Conservation (phyloP, 768 basidiomycete genomes). For the Hygrophorus pudorinus region DNA sequence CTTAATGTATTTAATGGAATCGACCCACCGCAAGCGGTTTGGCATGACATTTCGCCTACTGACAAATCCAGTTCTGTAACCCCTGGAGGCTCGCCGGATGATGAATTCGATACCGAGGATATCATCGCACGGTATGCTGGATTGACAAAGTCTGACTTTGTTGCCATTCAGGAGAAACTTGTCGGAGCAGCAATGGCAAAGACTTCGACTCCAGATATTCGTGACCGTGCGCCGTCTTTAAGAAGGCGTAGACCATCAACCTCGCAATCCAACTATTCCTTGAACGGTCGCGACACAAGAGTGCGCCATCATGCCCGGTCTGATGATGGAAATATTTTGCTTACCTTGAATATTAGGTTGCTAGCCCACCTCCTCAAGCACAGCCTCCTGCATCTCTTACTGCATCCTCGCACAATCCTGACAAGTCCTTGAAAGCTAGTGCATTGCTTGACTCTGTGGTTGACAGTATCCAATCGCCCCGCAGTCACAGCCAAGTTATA, state of each 20-base stretch:
- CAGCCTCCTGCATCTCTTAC: constrained; percentile 29
- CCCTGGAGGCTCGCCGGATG: constrained; percentile 41
- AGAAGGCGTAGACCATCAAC: constrained; percentile 70
- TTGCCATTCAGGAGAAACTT: constrained; percentile 66
- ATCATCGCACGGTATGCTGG: constrained; percentile 57
- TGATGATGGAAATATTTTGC: constrained; percentile 6
- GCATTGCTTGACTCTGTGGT: constrained; percentile 60
- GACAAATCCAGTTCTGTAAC: constrained; percentile 39
- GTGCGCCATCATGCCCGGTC: constrained; percentile 12
- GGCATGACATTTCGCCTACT: constrained; percentile 51
- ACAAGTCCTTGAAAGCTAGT: constrained; percentile 49
- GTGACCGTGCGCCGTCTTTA: constrained; percentile 60
- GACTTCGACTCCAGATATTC: constrained; percentile 43
- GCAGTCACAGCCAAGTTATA: constrained; percentile 18
- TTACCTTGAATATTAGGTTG: constrained; percentile 29
- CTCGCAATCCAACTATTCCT: constrained; percentile 71
- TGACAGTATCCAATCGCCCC: constrained; percentile 35
- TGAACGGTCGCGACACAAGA: constrained; percentile 36
- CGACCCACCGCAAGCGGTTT: constrained; percentile 40
- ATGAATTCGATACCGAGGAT: constrained; percentile 54
- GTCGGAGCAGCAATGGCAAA: constrained; percentile 53
- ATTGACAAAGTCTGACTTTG: constrained; percentile 59
- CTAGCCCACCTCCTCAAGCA: constrained; percentile 46
- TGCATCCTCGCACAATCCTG: constrained; percentile 24
- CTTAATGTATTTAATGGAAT: constrained; percentile 44